Base-by-base conservation (phyloP, 305 asterid genomes). In the Withania somnifera region DNA sequence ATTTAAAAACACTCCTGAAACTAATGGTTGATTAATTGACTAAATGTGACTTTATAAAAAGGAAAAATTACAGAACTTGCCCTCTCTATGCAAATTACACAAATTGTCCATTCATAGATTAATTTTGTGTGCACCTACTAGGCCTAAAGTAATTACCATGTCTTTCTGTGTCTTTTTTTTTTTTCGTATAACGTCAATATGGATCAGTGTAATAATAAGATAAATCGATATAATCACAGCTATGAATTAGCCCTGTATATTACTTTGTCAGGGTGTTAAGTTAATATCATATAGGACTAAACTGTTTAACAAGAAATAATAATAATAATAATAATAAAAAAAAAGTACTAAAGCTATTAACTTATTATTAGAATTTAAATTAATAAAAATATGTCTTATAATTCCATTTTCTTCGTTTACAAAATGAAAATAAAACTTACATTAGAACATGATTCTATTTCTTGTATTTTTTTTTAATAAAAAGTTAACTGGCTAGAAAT, bases 151-250 rank as follows among this genome's bases (percentile, higher is more conserved):
- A 54, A 54, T 9, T 19, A n/a, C 11, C 11, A n/a, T 22, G 20
- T 2, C 0, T 7, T 0, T 1, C 0, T 6, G 8, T 54, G 0
- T 7, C 0, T 54, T n/a, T 4, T 4, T 53, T 53, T 54, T 7
- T 2, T 17, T 11, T 0, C 3, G 2, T 54, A 7, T 54, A 10
- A 19, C 0, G 20, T 54, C 5, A 0, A 0, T 54, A 54, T 54
- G 26, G 1, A 54, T 19, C 10, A 19, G 3, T 4, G 22, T 19
- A 10, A n/a, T 11, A 53, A 3, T 9, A 3, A 2, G 26, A 19
- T 53, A 5, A 53, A 53, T n/a, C 11, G 19, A 19, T n/a, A 19
- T 53, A 26, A 19, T 5, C 60, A n/a, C 5, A 53, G 7, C 11
- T 3, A 7, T 53, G 26, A 53, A 53, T 19, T 53, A 20, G 3